Evolutionary conservation across 225 moss, liverwort and hornwort genomes (phyloP).

Genomic region (Takakia lepidozioides): DNA sequence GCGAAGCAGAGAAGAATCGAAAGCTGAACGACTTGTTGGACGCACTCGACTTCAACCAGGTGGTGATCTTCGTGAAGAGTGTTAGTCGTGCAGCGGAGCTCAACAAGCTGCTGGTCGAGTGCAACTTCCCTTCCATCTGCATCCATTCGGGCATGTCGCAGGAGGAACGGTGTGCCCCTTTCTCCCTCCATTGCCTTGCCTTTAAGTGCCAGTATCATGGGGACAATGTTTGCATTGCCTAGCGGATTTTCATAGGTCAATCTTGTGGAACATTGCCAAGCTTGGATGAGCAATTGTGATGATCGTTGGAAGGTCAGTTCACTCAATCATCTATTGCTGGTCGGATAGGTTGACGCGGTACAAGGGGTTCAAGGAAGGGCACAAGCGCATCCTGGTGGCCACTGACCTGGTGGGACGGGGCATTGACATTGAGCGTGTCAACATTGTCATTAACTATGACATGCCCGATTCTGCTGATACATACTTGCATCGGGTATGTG

Average conservation of each 20-base stretch:
- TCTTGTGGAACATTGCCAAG: too few species aligned
- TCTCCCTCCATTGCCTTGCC: neutral
- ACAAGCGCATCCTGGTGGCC: slow-evolving; percentile 60
- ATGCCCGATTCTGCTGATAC: slow-evolving; percentile 68
- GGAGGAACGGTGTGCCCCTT: slow-evolving; percentile 40
- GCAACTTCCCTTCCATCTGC: slow-evolving; percentile 62
- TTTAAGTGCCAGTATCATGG: too few species aligned
- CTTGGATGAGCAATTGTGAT: too few species aligned
- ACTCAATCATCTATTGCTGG: neutral
- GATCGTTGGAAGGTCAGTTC: too few species aligned
- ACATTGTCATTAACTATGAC: slow-evolving; percentile 59
- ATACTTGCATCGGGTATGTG: slow-evolving; percentile 44
- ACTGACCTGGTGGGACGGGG: slow-evolving; percentile 57
- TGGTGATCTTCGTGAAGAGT: slow-evolving; percentile 60
- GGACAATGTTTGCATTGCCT: too few species aligned
- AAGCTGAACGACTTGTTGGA: slow-evolving; percentile 60
- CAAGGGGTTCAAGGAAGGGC: slow-evolving; percentile 64
- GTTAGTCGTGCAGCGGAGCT: slow-evolving; percentile 53
- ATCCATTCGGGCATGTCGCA: slow-evolving; percentile 63
- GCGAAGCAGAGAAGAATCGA: slow-evolving; percentile 62
- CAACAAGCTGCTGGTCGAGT: slow-evolving; percentile 56
- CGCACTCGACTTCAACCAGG: slow-evolving; percentile 63
- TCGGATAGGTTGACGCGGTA: slow-evolving; percentile 44
- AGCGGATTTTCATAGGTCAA: too few species aligned
- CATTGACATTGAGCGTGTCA: slow-evolving; percentile 59